Evolutionary conservation across 768 basidiomycete genomes (phyloP).

Genomic region (Pisolithus albus): DNA sequence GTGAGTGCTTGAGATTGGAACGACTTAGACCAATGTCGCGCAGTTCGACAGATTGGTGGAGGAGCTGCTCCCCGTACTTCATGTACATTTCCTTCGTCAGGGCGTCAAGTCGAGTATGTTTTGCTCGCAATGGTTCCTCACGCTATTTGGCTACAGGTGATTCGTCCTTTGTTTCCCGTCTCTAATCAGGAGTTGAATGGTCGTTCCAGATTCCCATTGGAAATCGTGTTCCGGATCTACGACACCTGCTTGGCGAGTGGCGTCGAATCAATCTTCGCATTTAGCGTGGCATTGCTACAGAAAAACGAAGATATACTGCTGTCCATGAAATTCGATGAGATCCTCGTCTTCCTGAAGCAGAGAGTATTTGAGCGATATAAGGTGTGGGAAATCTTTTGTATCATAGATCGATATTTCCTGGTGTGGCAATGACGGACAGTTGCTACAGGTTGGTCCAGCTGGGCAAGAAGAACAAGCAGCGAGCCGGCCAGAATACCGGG

Average conservation of each 20-base stretch:
- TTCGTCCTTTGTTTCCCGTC: slow-evolving; percentile 10
- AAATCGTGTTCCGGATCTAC: slow-evolving; percentile 92
- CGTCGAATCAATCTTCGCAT: slow-evolving; percentile 94
- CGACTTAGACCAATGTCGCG: slow-evolving; percentile 11
- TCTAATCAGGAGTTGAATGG: background rate
- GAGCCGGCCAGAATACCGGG: slow-evolving; percentile 41
- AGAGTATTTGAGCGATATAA: slow-evolving; percentile 81
- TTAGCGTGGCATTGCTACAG: slow-evolving; percentile 79
- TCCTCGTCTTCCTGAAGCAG: slow-evolving; percentile 76
- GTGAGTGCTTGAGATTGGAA: slow-evolving; percentile 3
- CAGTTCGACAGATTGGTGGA: slow-evolving; percentile 94
- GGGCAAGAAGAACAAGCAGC: slow-evolving; percentile 20
- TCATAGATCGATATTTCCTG: background rate
- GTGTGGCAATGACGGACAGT: background rate
- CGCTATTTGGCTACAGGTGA: slow-evolving; percentile 91
- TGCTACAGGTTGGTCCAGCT: slow-evolving; percentile 22
- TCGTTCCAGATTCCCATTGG: slow-evolving; percentile 76
- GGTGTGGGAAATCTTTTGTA: slow-evolving; percentile 21
- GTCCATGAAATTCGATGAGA: slow-evolving; percentile 83
- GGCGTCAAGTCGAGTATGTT: slow-evolving; percentile 98
- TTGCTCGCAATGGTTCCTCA: slow-evolving; percentile 98
- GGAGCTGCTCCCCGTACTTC: slow-evolving; percentile 85
- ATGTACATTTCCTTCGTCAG: slow-evolving; percentile 88
- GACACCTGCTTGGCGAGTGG: slow-evolving; percentile 96
- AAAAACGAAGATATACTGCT: slow-evolving; percentile 82